Base-by-base conservation (phyloP, 2,329 filamentous ascomycete genomes). In the Phyllosticta paracitricarpa region DNA sequence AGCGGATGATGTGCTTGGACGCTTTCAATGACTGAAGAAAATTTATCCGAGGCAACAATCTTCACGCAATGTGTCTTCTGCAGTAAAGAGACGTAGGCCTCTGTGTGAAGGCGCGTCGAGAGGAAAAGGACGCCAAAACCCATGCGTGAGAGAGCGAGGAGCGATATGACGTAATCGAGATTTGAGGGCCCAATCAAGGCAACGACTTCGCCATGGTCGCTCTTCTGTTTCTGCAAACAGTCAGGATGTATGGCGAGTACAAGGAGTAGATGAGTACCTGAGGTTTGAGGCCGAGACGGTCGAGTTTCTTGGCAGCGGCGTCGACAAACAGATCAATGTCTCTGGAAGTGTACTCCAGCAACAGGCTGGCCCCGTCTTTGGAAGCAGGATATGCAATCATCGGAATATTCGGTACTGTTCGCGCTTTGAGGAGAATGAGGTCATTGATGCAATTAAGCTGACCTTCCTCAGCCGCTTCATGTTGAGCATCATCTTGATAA, bases 61-160 rank as follows among this genome's bases (percentile, higher is more conserved):
- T 48, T 56, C n/a, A 10, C 52, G 53, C 75, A 76, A 4, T 72
- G 66, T 0, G 77, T 79, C 64, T 75, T 75, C 25, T 76, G 70
- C 24, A 82, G 58, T 8, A 61, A 35, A 2, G 58, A 61, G 10
- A 61, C 40, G 63, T 82, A 80, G 4, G 82, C 82, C 58, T 78
- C 75, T 2, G 76, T 73, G 1, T 81, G 76, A 2, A 84, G 74
- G 6, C 82, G 72, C 2, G 80, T 82, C 0, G 82, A 84, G 1
- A 85, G 73, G 35, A 84, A 76, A 1, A 85, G 70, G 2, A 78
- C 74, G 0, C 81, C 78, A 70, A 82, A 81, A 8, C 83, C 83
- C 12, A 85, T 71, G 63, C 81, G 78, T 28, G 76, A 78, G 56
- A 86, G 66, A 0, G 81, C 82, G 54, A 84, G 75, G 52, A 81